phyloP scores from a whole-genome alignment of 2,329 filamentous ascomycete genomes.

The Sphaceloma murrayae region DNA sequence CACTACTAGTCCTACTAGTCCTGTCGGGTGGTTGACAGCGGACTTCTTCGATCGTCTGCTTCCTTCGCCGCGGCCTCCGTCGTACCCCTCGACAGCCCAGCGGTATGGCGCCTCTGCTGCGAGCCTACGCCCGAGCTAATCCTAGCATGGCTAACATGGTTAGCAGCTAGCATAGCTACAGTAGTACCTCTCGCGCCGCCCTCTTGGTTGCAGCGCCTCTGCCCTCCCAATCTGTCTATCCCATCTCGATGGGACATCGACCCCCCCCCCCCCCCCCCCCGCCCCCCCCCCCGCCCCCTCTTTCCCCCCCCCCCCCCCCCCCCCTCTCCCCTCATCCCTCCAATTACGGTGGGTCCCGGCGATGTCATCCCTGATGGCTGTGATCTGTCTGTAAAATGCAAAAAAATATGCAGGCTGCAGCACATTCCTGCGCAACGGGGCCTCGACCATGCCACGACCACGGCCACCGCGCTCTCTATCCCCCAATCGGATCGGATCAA shows the following conservation, averaged over 20 bases:
- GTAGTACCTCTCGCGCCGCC: not conserved
- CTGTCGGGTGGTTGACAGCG: too few species aligned
- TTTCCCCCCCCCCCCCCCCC: too few species aligned
- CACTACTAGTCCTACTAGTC: too few species aligned
- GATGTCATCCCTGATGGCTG: conserved; percentile 16
- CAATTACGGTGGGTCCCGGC: conserved; percentile 6
- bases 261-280: too few species aligned
- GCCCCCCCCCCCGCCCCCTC: too few species aligned
- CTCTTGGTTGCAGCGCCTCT: not conserved
- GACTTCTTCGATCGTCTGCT: not conserved
- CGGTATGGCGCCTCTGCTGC: too few species aligned
- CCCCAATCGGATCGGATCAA: not conserved
- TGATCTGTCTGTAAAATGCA: conserved; percentile 9
- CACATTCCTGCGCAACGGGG: not conserved
- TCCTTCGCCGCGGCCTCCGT: not conserved
- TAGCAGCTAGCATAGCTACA: too few species aligned
- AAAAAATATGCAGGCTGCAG: not conserved
- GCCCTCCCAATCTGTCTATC: not conserved
- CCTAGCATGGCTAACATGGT: too few species aligned
- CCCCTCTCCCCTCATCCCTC: not conserved
- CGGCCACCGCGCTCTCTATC: not conserved
- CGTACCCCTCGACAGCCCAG: too few species aligned
- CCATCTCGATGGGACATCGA: not conserved
- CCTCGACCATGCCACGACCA: conserved; percentile 9
- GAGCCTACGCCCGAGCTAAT: too few species aligned